Base-by-base conservation (phyloP, 1,139 yeast species). In the Blastobotrys ciferrii region DNA sequence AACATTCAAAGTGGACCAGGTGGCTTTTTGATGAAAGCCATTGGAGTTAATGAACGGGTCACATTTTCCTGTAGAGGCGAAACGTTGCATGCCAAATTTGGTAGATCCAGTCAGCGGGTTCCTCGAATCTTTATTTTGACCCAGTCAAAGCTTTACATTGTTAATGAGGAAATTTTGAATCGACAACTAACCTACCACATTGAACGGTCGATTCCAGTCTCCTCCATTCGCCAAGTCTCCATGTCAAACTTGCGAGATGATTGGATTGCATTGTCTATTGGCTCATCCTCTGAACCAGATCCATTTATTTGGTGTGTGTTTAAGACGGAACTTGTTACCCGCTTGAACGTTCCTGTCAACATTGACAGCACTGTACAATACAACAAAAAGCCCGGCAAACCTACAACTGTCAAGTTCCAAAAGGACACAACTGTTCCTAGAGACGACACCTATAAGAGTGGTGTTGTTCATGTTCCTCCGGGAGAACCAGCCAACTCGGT, bases 261-360 rank as follows among this genome's bases (percentile, higher is more conserved):
- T 60, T 94, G 99, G 99, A 67, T 91, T 35, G 95, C 95, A 1
- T 67, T 92, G 36, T 82, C 84, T 25, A 70, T 86, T 50, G 59
- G 57, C 5, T 64, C 68, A 23, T 56, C 62, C 3, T 54, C 61
- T 4, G 61, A 82, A 79, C 89, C 97, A 0, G 99, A 94, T 70
- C 76, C 87, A 4, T 79, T 94, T 53, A 73, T 92, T 51, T 86
- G 86, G 66, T 76, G 89, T 53, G 80, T 79, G 50, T 86, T 92
- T 71, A 94, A 94, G 69, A 94, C 98, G 0, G 99, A 94, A 65
- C 72, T 94, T 46, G 72, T 87, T 1, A 82, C 96, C 0, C 87
- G 86, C 49, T 71, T 94, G 64, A 76, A 78, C 0, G 69, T 87
- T 36, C 72, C 75, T 5, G 76, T 94, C 42, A 78, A 77, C 45